phyloP scores from a whole-genome alignment of 176 grass and related monocot species.

The Eragrostis curvula region DNA sequence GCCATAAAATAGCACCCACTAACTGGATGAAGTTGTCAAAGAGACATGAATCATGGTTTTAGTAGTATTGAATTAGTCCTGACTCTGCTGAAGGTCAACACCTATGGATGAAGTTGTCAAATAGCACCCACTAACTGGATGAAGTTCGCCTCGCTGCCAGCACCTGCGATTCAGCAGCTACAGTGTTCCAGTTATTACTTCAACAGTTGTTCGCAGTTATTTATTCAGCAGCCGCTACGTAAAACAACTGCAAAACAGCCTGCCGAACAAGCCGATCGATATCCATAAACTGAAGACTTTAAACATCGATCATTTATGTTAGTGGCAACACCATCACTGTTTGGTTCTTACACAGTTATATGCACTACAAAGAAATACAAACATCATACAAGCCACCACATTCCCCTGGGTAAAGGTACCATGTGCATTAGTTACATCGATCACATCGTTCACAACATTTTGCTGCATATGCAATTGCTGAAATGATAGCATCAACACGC shows the following conservation, averaged over 20 bases:
- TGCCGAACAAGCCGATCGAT: too few relatives aligned
- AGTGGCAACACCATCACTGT: slow-evolving; percentile 19
- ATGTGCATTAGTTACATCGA: slow-evolving; percentile 30
- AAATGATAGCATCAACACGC: slow-evolving; percentile 18
- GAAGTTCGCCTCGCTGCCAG: too few relatives aligned
- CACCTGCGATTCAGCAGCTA: too few relatives aligned
- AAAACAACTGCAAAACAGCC: too few relatives aligned
- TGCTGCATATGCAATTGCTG: background rate
- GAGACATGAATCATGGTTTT: slow-evolving; percentile 20
- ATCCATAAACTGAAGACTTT: slow-evolving; percentile 7
- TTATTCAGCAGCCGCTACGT: too few relatives aligned
- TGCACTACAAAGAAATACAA: background rate
- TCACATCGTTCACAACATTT: slow-evolving; percentile 3
- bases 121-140: too few relatives aligned
- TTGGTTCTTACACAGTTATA: slow-evolving; percentile 19
- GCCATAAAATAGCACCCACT: background rate
- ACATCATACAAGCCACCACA: slow-evolving; percentile 15
- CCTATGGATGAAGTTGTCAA: too few relatives aligned
- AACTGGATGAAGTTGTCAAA: background rate
- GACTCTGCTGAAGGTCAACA: background rate
- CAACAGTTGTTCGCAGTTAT: too few relatives aligned
- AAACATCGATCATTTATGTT: background rate
- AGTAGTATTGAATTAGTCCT: background rate
- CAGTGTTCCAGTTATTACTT: too few relatives aligned
- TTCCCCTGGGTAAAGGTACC: slow-evolving; percentile 38